Conservation (phyloP, 176 grass and related monocot genomes). For the Bothriochloa decipiens region DNA sequence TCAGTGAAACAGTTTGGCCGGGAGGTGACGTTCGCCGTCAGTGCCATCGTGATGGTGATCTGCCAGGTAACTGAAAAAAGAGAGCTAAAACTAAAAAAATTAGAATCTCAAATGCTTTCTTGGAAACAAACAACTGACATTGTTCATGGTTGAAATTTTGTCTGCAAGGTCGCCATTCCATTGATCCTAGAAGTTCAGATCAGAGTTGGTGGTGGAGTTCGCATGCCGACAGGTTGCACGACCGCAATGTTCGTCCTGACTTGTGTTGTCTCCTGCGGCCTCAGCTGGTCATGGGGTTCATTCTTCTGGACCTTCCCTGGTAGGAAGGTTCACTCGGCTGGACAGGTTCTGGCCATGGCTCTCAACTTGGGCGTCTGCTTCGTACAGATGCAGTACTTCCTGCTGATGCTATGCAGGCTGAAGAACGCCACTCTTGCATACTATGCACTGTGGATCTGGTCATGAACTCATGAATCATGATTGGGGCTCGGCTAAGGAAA, state of each 20-base stretch:
- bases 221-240: slow-evolving; percentile 40
- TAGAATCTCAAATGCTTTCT: background rate
- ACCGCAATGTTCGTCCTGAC: slow-evolving; percentile 39
- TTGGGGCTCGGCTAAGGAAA: background rate
- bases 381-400: slow-evolving; percentile 57
- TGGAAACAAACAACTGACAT: slow-evolving; percentile 2
- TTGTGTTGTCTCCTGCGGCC: slow-evolving; percentile 42
- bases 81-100: background rate
- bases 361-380: slow-evolving; percentile 41
- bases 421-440: slow-evolving; percentile 44
- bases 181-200: slow-evolving; percentile 39
- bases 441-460: slow-evolving; percentile 64
- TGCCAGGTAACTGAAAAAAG: slow-evolving; percentile 48
- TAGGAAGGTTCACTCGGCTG: slow-evolving; percentile 27
- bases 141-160: background rate
- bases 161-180: slow-evolving; percentile 46
- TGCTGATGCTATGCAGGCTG: slow-evolving; percentile 54
- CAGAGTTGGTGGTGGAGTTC: slow-evolving; percentile 33
- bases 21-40: slow-evolving; percentile 25
- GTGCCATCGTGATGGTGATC: slow-evolving; percentile 40
- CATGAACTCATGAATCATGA: slow-evolving; percentile 5
- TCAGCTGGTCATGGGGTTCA: slow-evolving; percentile 65
- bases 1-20: slow-evolving; percentile 39
- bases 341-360: slow-evolving; percentile 28
- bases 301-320: slow-evolving; percentile 37